A percentile compares a stretch with the other conserved stretches of the same genome.
These are phyloP conservation scores for Tolypocladium paradoxum DNA, from an alignment of 2,329 filamentous ascomycete genomes.

Conservation along the genomic window DNA sequence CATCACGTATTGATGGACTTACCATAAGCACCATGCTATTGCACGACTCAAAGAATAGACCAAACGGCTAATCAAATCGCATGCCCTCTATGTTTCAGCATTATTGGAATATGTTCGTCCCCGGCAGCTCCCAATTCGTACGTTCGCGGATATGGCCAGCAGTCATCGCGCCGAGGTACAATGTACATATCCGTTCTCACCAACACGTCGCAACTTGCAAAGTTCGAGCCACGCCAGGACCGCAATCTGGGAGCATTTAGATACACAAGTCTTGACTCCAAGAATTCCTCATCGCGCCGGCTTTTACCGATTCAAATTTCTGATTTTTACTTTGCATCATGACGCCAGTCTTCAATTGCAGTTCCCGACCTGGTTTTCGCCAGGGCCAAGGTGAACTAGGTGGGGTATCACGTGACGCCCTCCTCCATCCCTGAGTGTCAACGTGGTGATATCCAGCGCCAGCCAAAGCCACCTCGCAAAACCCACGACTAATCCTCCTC, in stretches of 20 bases:
- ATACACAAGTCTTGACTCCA: background rate
- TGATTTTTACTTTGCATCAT: background rate
- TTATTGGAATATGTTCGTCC: too few species aligned
- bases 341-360: background rate
- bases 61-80: too few species aligned
- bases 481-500: conserved; percentile 17
- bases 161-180: background rate
- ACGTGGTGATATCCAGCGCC: conserved; percentile 26
- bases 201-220: background rate
- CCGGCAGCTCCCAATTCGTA: background rate
- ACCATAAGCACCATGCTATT: background rate
- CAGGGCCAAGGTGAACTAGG: conserved; percentile 2
- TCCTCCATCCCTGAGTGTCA: conserved; percentile 24
- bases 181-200: background rate
- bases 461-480: conserved; percentile 22
- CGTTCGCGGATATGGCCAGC: background rate
- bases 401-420: conserved; percentile 22
- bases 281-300: too few species aligned
- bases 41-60: too few species aligned
- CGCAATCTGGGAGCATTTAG: too few species aligned
- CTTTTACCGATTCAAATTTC: background rate
- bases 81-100: too few species aligned
- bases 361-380: background rate
- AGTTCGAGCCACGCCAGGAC: background rate
- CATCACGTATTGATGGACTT: too few species aligned